A percentile compares a stretch with the other conserved stretches of the same genome.
phyloP scores from a whole-genome alignment of 768 basidiomycete genomes.

The Phlebiopsis gigantea region DNA sequence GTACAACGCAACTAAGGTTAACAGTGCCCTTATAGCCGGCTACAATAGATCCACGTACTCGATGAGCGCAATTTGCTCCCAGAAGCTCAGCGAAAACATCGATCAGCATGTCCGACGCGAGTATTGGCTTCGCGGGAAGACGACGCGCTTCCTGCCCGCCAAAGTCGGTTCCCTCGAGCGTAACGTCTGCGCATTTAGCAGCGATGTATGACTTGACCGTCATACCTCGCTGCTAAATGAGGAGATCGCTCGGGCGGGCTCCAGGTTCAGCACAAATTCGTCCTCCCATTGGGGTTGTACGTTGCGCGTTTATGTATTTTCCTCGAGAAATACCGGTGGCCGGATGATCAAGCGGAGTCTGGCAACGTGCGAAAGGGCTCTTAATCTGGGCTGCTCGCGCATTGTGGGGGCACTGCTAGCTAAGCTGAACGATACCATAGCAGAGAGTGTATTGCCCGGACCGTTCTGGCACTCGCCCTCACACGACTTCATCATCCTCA shows the following conservation, averaged over 20 bases:
- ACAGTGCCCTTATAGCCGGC: neutral
- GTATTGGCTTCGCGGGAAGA: neutral
- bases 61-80: neutral
- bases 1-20: neutral
- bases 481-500: too few species aligned
- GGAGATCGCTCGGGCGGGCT: neutral
- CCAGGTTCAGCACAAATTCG: neutral
- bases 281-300: neutral
- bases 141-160: neutral
- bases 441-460: neutral
- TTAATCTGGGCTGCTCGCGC: neutral
- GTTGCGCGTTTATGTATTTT: neutral
- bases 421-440: neutral
- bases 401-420: neutral
- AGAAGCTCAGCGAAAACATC: neutral
- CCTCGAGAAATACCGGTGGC: neutral
- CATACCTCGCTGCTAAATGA: constrained; percentile 3
- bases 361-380: neutral
- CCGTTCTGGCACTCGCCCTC: neutral
- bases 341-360: neutral
- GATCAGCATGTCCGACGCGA: neutral
- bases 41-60: neutral
- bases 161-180: neutral
- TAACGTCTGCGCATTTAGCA: neutral
- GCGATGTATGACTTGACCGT: neutral